A percentile compares a stretch with the other conserved stretches of the same genome.
Evolutionary conservation across 2,329 filamentous ascomycete species (phyloP).

Genomic region (Fusarium keratoplasticum): DNA sequence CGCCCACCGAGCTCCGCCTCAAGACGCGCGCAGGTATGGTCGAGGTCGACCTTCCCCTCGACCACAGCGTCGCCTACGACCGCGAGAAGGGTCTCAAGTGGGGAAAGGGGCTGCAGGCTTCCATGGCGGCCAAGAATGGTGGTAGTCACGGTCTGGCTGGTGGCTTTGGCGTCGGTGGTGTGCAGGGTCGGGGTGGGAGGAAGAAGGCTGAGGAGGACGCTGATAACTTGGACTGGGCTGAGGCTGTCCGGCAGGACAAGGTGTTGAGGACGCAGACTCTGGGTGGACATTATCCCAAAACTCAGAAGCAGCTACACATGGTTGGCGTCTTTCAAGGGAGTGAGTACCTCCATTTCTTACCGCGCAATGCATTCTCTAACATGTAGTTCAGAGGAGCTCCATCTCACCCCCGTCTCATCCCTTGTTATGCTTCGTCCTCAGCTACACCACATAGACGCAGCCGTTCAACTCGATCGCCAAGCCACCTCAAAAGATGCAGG

Average conservation of each 20-base stretch:
- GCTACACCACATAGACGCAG: slow-evolving; percentile 91
- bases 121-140: slow-evolving; percentile 67
- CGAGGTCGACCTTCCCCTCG: slow-evolving; percentile 91
- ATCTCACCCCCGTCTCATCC: slow-evolving; percentile 85
- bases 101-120: slow-evolving; percentile 79
- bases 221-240: slow-evolving; percentile 71
- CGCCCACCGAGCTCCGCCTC: slow-evolving; percentile 80
- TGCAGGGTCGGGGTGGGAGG: slow-evolving; percentile 53
- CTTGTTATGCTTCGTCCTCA: slow-evolving; percentile 92
- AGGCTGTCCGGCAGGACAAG: slow-evolving; percentile 75
- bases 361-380: slow-evolving; percentile 27
- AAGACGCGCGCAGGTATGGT: slow-evolving; percentile 87
- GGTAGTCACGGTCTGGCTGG: slow-evolving; percentile 78
- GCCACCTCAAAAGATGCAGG: slow-evolving; percentile 52
- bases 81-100: slow-evolving; percentile 83
- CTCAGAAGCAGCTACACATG: slow-evolving; percentile 85
- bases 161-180: slow-evolving; percentile 74
- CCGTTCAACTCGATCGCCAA: slow-evolving; percentile 74
- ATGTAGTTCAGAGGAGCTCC: slow-evolving; percentile 74
- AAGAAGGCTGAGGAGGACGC: slow-evolving; percentile 58
- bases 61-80: slow-evolving; percentile 81
- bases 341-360: slow-evolving; percentile 56
- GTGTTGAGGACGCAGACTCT: slow-evolving; percentile 85
- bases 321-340: slow-evolving; percentile 89
- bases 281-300: slow-evolving; percentile 80